A percentile compares a stretch with the other conserved stretches of the same genome.
phyloP scores from a whole-genome alignment of 768 basidiomycete species.

The Udeniomyces megalosporus region DNA sequence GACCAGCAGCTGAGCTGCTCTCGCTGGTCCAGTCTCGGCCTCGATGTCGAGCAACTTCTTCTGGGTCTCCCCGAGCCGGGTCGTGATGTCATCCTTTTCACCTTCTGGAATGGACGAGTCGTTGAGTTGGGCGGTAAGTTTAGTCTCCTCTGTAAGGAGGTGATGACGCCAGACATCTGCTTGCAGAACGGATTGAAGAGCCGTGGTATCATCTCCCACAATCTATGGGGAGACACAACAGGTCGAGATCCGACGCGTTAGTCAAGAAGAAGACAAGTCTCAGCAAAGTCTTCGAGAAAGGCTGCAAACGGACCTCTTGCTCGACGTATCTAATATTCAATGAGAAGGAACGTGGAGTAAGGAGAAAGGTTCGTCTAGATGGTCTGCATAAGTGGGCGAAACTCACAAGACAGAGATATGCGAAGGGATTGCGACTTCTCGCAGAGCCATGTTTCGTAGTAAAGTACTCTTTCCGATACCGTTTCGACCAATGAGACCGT shows the following conservation, averaged over 20 bases:
- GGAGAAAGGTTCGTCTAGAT: too few species aligned
- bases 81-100: slow-evolving; percentile 62
- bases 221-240: slow-evolving; percentile 38
- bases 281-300: not conserved
- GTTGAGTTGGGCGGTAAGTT: slow-evolving; percentile 54
- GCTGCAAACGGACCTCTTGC: slow-evolving; percentile 53
- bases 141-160: slow-evolving; percentile 64
- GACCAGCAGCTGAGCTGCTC: slow-evolving; percentile 75
- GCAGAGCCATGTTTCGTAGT: slow-evolving; percentile 79
- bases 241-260: slow-evolving; percentile 5
- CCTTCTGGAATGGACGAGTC: slow-evolving; percentile 14
- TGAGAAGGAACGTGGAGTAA: not conserved
- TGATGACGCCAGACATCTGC: slow-evolving; percentile 99
- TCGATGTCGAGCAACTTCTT: slow-evolving; percentile 90
- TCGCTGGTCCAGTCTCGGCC: slow-evolving; percentile 87
- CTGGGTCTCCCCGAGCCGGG: slow-evolving; percentile 75
- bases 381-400: too few species aligned
- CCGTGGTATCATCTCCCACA: slow-evolving; percentile 78
- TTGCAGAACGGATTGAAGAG: slow-evolving; percentile 88
- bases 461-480: slow-evolving; percentile 96
- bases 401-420: slow-evolving; percentile 74
- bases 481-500: slow-evolving; percentile 81
- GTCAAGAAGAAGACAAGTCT: not conserved
- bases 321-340: slow-evolving; percentile 52
- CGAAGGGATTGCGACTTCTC: slow-evolving; percentile 81